Evolutionary conservation across 768 basidiomycete genomes (phyloP).

Genomic region (Chlorophyllum brunneum): DNA sequence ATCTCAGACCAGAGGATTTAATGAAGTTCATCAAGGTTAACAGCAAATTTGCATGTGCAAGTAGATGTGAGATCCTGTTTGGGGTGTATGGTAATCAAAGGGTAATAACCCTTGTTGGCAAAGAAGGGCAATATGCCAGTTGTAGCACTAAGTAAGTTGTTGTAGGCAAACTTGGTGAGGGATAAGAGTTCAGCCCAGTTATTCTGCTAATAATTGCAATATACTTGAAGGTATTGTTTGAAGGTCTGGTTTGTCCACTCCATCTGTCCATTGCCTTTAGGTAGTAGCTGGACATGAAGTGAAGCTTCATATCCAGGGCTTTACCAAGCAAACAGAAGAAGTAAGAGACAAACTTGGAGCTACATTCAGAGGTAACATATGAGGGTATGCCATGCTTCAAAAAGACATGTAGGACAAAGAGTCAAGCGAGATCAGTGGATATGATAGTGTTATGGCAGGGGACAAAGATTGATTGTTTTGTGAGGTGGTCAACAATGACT

Average conservation of each 20-base stretch:
- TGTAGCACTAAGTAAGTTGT: too few species aligned
- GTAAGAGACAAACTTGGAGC: slow-evolving; percentile 27
- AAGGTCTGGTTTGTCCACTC: too few species aligned
- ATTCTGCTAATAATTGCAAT: too few species aligned
- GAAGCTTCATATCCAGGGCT: too few species aligned
- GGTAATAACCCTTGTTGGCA: slow-evolving; percentile 29
- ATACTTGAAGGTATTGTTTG: too few species aligned
- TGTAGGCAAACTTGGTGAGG: too few species aligned
- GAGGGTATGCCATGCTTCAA: slow-evolving; percentile 32
- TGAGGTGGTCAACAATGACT: slow-evolving; percentile 35
- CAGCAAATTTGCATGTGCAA: slow-evolving; percentile 4
- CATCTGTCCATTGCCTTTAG: too few species aligned
- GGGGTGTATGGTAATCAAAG: slow-evolving; percentile 6
- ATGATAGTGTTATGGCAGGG: too few species aligned
- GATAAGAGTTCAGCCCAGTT: too few species aligned
- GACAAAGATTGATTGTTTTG: slow-evolving; percentile 10
- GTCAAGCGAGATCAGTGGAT: too few species aligned
- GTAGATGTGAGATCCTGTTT: slow-evolving; percentile 6
- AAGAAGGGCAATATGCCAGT: slow-evolving; percentile 32
- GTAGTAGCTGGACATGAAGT: too few species aligned
- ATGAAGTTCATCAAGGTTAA: slow-evolving; percentile 8
- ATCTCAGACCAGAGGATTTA: not conserved
- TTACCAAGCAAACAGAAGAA: slow-evolving; percentile 21
- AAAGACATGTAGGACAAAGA: too few species aligned
- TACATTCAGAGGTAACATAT: slow-evolving; percentile 30